These are phyloP conservation scores for Podospora tetraspora DNA, from an alignment of 495 filamentous ascomycete species.

Conservation along the genomic window DNA sequence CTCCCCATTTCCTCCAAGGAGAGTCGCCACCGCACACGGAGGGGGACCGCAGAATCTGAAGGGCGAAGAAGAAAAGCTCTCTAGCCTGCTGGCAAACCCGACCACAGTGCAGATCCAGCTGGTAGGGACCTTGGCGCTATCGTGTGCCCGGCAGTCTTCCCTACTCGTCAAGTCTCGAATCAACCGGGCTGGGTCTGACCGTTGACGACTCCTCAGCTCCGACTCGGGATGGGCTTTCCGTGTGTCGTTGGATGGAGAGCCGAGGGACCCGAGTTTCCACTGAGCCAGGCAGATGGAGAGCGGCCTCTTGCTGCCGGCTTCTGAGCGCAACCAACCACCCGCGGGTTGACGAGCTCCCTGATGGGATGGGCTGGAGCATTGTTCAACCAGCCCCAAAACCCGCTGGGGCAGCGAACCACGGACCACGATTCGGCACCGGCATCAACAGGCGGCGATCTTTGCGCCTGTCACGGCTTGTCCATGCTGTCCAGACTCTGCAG, in stretches of 20 bases:
- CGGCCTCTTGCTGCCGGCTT: neutral
- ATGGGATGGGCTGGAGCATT: constrained; percentile 2
- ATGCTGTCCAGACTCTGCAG: constrained; percentile 5
- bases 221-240: neutral
- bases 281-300: neutral
- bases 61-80: neutral
- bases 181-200: neutral
- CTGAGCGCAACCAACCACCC: constrained; percentile 4
- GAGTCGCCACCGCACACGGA: neutral
- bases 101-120: neutral
- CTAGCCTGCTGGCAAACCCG: too few species aligned
- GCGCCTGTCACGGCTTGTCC: constrained; percentile 6
- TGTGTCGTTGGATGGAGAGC: neutral
- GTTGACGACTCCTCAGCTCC: neutral
- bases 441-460: constrained; percentile 13
- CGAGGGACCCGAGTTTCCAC: constrained; percentile 5
- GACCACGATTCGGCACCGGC: constrained; percentile 10
- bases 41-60: neutral
- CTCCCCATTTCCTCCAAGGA: neutral
- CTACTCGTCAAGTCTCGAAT: neutral
- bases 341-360: constrained; percentile 3
- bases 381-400: constrained; percentile 17
- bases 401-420: constrained; percentile 19
- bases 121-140: neutral
- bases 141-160: neutral